These are phyloP conservation scores for Trypethelium eluteriae DNA, from an alignment of 495 filamentous ascomycete species.

Conservation along the genomic window DNA sequence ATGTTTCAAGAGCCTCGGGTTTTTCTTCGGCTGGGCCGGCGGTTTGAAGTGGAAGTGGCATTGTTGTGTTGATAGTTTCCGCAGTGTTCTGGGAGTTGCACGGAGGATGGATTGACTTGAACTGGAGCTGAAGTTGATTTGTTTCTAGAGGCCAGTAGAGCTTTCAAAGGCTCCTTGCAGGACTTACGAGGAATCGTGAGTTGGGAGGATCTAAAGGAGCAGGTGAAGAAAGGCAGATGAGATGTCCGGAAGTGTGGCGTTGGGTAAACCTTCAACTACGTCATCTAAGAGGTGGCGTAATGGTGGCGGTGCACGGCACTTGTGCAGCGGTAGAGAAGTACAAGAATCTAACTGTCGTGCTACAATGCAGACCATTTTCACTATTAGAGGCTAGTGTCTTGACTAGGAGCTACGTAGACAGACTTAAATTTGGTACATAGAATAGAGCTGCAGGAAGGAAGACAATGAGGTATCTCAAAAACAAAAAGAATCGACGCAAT, in stretches of 20 bases:
- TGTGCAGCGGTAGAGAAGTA: neutral
- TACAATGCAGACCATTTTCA: neutral
- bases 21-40: constrained; percentile 8
- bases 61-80: neutral
- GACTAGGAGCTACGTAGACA: neutral
- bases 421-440: neutral
- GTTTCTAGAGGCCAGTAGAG: too few relatives aligned
- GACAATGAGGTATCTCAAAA: neutral
- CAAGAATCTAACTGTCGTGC: too few relatives aligned
- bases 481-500: neutral
- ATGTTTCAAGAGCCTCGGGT: neutral
- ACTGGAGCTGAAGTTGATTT: neutral
- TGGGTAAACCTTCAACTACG: neutral
- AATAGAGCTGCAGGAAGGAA: neutral
- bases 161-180: too few relatives aligned
- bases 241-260: neutral
- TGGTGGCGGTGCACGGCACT: constrained; percentile 4
- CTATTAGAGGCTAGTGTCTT: neutral
- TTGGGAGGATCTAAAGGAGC: neutral
- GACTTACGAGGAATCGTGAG: neutral
- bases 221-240: too few relatives aligned
- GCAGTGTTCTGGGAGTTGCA: neutral
- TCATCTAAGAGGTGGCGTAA: neutral
- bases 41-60: constrained; percentile 2
- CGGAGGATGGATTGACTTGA: neutral